Evolutionary conservation across 2,329 filamentous ascomycete species (phyloP), one percentile per base, ranked within the genome.

Genomic region (Orbilia quercus): DNA sequence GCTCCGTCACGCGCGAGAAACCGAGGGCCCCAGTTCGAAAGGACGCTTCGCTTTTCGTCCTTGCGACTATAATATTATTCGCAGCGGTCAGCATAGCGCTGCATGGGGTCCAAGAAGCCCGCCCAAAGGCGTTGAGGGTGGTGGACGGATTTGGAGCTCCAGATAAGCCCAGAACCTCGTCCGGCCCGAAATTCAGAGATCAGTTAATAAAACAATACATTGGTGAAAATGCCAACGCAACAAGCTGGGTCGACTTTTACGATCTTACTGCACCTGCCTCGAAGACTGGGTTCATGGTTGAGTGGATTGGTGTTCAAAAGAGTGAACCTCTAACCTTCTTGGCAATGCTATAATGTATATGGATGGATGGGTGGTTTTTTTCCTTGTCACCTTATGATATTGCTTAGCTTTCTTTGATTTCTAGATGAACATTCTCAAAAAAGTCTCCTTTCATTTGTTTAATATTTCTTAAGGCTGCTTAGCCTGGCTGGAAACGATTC

Each of bases 211-310:
- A 65, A 7, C 45, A 54, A n/a, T 54, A 54, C 18, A 34, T 36
- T 16, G 67, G 67, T 14, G 67, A 72, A 45, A 72, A 60, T 22
- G 47, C 6, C 0, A 51, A 72, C 23, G 53, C 34, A 9, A 48
- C 59, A 12, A 72, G 67, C 25, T 72, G 67, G 67, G 51, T 59
- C 11, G 67, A 65, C 14, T 72, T 59, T 28, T 72, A 65, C 44
- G 5, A 22, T 2, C 6, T 65, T 12, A 36, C 12, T 6, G 34
- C 60, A 1, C 67, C 67, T 18, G 12, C 54, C n/a, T 64, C 59
- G 38, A 59, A 53, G 2, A 36, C 38, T n/a, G 67, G 67, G 0
- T 72, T 64, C 40, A 65, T 72, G 36, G 55, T 11, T 7, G 48
- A 22, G 4, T 72, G 67, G 67, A 59, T 65, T 16, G 16, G 48